These are phyloP conservation scores for Myochromella boudieri DNA, from an alignment of 768 basidiomycete genomes.

Conservation along the genomic window DNA sequence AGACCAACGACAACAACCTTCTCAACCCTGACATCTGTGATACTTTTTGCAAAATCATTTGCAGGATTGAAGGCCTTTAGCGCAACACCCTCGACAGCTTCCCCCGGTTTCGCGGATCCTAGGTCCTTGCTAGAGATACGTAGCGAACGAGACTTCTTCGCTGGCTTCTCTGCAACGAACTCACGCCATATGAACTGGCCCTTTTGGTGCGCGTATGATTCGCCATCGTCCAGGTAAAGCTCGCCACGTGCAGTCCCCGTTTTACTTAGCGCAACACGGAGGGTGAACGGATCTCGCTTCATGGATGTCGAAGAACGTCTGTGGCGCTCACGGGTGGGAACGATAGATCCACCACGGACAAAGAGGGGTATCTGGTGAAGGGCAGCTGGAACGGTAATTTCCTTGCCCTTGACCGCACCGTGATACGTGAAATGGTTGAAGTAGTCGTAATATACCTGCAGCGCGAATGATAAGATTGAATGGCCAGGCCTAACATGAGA, in stretches of 20 bases:
- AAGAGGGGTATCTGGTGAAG: slow-evolving; percentile 82
- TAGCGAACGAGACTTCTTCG: slow-evolving; percentile 37
- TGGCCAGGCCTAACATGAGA: background rate
- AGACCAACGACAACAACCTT: slow-evolving; percentile 81
- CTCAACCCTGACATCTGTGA: slow-evolving; percentile 77
- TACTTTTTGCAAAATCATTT: slow-evolving; percentile 69
- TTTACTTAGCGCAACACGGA: slow-evolving; percentile 77
- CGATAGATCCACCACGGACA: slow-evolving; percentile 87
- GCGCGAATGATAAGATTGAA: background rate
- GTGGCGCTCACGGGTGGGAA: slow-evolving; percentile 85
- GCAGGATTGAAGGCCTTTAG: slow-evolving; percentile 47
- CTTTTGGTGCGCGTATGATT: slow-evolving; percentile 67
- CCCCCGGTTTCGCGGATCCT: slow-evolving; percentile 38
- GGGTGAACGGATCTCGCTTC: slow-evolving; percentile 91
- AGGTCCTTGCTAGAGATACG: slow-evolving; percentile 57
- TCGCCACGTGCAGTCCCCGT: slow-evolving; percentile 67
- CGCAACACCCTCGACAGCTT: slow-evolving; percentile 52
- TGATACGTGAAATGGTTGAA: slow-evolving; percentile 70
- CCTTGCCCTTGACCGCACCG: slow-evolving; percentile 61
- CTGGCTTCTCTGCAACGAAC: slow-evolving; percentile 57
- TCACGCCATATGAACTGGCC: slow-evolving; percentile 86
- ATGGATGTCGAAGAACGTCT: slow-evolving; percentile 84
- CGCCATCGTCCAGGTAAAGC: slow-evolving; percentile 95
- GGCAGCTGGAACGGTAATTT: slow-evolving; percentile 75
- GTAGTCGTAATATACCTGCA: slow-evolving; percentile 92